Percentiles rank a stretch among this genome's conserved stretches.
These are phyloP conservation scores for Pestalotiopsis sp. DNA, from an alignment of 2,329 filamentous ascomycete species.

Conservation along the genomic window DNA sequence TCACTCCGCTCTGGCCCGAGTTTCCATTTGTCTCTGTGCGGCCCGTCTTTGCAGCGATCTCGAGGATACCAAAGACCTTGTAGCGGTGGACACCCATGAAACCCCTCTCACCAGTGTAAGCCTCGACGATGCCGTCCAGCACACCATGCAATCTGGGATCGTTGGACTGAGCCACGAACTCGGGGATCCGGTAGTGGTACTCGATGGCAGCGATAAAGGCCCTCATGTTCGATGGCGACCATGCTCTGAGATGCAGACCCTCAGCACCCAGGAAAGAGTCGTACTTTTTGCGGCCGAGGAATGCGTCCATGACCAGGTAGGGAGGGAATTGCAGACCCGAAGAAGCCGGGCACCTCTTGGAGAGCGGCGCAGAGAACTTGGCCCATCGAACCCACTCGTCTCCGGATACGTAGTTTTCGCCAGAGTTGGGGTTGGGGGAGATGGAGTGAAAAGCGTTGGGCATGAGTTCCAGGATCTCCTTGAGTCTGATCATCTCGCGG, in stretches of 20 bases:
- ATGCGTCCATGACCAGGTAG: conserved; percentile 57
- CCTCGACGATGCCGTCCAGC: conserved; percentile 56
- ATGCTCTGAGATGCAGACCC: conserved; percentile 54
- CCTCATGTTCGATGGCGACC: conserved; percentile 55
- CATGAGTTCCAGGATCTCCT: conserved; percentile 56
- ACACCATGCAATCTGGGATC: conserved; percentile 55
- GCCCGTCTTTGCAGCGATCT: conserved; percentile 55
- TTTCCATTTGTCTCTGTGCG: conserved; percentile 55
- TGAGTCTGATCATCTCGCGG: conserved; percentile 51
- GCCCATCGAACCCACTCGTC: conserved; percentile 53
- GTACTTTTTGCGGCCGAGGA: conserved; percentile 53
- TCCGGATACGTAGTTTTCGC: conserved; percentile 51
- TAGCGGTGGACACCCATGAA: conserved; percentile 61
- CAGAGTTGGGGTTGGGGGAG: conserved; percentile 53
- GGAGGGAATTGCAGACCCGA: conserved; percentile 56
- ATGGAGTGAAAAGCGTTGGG: conserved; percentile 58
- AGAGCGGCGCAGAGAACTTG: conserved; percentile 53
- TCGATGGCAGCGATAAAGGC: conserved; percentile 59
- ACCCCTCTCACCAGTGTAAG: conserved; percentile 56
- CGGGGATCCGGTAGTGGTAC: conserved; percentile 55
- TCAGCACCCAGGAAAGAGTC: conserved; percentile 55
- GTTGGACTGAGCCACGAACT: conserved; percentile 53
- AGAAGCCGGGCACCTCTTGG: conserved; percentile 51
- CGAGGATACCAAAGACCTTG: conserved; percentile 58
- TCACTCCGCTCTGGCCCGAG: conserved; percentile 45